phyloP scores from a whole-genome alignment of 2,329 filamentous ascomycete species.

The Alternaria sp. region DNA sequence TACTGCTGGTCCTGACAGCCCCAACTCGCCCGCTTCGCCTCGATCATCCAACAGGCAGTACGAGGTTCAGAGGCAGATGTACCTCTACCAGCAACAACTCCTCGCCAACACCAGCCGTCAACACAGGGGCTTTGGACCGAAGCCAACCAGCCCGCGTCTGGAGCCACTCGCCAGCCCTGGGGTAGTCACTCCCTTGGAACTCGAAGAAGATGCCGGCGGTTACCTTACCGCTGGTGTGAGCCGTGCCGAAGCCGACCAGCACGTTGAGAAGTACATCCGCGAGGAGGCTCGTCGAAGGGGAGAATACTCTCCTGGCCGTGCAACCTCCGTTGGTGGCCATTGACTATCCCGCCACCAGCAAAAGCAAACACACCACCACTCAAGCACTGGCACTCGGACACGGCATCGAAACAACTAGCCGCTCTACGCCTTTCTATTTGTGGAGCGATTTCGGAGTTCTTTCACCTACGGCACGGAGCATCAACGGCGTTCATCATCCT shows the following conservation, averaged over 20 bases:
- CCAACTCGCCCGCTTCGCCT: conserved; percentile 53
- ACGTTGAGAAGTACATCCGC: conserved; percentile 57
- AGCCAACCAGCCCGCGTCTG: conserved; percentile 57
- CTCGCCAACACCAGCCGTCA: conserved; percentile 40
- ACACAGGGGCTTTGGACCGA: conserved; percentile 31
- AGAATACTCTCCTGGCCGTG: conserved; percentile 40
- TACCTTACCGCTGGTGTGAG: conserved; percentile 56
- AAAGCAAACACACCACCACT: conserved; percentile 3
- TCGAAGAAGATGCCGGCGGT: conserved; percentile 51
- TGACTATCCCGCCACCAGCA: conserved; percentile 33
- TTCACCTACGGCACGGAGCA: conserved; percentile 29
- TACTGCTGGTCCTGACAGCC: conserved; percentile 47
- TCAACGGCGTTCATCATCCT: conserved; percentile 38
- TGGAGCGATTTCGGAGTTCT: conserved; percentile 16
- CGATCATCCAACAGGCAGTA: conserved; percentile 51
- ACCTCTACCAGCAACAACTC: conserved; percentile 56
- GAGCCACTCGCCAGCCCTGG: conserved; percentile 58
- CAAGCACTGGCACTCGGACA: neutral
- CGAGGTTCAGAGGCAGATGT: conserved; percentile 58
- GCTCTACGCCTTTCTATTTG: neutral
- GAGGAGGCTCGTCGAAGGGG: conserved; percentile 51
- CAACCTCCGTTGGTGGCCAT: conserved; percentile 38
- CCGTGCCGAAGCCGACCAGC: conserved; percentile 44
- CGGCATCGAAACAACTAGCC: neutral
- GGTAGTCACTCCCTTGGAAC: conserved; percentile 60